These are phyloP conservation scores for Neurospora crassa DNA, from an alignment of 2,329 filamentous ascomycete genomes.

Conservation along the genomic window DNA sequence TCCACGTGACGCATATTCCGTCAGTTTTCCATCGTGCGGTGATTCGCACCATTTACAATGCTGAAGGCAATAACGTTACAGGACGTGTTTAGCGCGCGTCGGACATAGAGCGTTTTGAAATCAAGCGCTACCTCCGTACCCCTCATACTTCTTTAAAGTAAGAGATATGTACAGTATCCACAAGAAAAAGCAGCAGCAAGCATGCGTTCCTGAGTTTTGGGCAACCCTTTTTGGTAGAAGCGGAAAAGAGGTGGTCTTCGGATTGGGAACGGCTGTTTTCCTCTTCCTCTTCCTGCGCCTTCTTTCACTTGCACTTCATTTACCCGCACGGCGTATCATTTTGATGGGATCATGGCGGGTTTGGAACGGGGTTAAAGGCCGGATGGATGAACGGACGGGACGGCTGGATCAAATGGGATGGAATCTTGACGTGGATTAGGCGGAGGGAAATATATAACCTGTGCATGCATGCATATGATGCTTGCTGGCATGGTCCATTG, in stretches of 20 bases:
- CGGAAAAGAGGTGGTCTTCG: neutral
- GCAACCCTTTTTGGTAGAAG: neutral
- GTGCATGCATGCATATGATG: neutral
- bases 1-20: neutral
- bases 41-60: neutral
- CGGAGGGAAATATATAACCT: neutral
- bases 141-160: neutral
- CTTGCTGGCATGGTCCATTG: neutral
- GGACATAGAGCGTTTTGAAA: neutral
- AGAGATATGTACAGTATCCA: conserved; percentile 10
- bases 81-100: neutral
- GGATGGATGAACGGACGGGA: neutral
- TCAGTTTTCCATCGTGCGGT: neutral
- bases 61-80: neutral
- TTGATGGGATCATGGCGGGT: neutral
- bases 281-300: neutral
- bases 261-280: conserved; percentile 3
- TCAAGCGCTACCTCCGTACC: neutral
- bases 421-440: neutral
- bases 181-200: conserved; percentile 6
- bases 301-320: neutral
- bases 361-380: neutral
- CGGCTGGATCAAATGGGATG: neutral
- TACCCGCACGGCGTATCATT: neutral
- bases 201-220: conserved; percentile 6